Conservation (phyloP, 129 eudicot species). For the Chrysanthemum lavandulifolium region DNA sequence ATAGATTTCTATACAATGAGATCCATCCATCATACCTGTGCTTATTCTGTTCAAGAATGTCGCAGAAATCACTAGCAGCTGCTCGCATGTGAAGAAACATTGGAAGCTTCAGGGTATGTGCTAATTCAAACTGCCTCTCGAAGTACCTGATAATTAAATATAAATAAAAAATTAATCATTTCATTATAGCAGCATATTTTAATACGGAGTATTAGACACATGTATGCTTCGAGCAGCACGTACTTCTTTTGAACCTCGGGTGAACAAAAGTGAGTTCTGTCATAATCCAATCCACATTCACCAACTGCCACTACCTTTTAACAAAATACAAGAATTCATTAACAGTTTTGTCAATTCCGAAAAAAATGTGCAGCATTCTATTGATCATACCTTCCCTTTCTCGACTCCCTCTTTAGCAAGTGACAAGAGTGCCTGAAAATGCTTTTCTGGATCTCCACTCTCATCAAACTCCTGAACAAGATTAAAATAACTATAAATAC, state of each 20-base stretch:
- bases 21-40: slow-evolving; percentile 50
- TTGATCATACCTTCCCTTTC: slow-evolving; percentile 79
- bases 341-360: background rate
- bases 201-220: too few relatives aligned
- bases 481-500: too few relatives aligned
- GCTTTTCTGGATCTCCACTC: slow-evolving; percentile 95
- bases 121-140: slow-evolving; percentile 92
- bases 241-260: slow-evolving; percentile 86
- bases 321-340: slow-evolving; percentile 14
- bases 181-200: too few relatives aligned
- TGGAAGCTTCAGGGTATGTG: slow-evolving; percentile 77
- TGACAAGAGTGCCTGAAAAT: slow-evolving; percentile 83
- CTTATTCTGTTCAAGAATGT: slow-evolving; percentile 74
- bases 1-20: background rate
- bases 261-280: slow-evolving; percentile 96
- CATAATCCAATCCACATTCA: slow-evolving; percentile 99
- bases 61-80: slow-evolving; percentile 88
- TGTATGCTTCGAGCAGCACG: too few relatives aligned
- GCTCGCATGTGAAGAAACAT: slow-evolving; percentile 99
- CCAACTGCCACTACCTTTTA: slow-evolving; percentile 96
- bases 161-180: too few relatives aligned
- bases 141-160: slow-evolving; percentile 62
- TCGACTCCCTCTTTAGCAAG: slow-evolving; percentile 86
- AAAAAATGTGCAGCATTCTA: background rate
- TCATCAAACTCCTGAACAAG: slow-evolving; percentile 83